Evolutionary conservation across 768 basidiomycete genomes (phyloP).

Genomic region (Chiua virens): DNA sequence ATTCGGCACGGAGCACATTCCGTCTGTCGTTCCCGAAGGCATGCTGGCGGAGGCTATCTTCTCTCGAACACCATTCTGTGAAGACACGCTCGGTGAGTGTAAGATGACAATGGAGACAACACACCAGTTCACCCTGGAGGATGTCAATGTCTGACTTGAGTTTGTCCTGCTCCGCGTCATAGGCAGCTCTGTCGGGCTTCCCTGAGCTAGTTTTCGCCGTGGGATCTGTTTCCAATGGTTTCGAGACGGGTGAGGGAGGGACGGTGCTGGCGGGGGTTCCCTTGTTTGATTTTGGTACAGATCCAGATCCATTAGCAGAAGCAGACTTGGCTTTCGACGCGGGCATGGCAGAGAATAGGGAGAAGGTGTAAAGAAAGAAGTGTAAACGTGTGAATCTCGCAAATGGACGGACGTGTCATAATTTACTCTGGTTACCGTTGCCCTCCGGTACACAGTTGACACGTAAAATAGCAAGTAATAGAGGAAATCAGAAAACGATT

Average conservation of each 20-base stretch:
- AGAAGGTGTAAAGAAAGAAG: slow-evolving; percentile 21
- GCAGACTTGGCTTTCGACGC: slow-evolving; percentile 57
- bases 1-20: slow-evolving; percentile 70
- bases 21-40: slow-evolving; percentile 70
- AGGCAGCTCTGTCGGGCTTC: slow-evolving; percentile 83
- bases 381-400: slow-evolving; percentile 20
- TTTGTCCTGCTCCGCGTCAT: slow-evolving; percentile 82
- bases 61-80: slow-evolving; percentile 67
- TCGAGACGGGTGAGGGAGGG: slow-evolving; percentile 28
- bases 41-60: slow-evolving; percentile 69
- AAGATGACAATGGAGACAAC: slow-evolving; percentile 32
- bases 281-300: slow-evolving; percentile 15
- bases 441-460: too few relatives aligned
- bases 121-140: slow-evolving; percentile 75
- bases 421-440: not conserved
- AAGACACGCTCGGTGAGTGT: slow-evolving; percentile 2
- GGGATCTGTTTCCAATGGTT: slow-evolving; percentile 19
- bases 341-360: slow-evolving; percentile 20
- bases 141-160: slow-evolving; percentile 83
- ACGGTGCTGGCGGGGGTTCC: slow-evolving; percentile 27
- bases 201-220: slow-evolving; percentile 36
- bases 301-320: slow-evolving; percentile 48
- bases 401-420: not conserved
- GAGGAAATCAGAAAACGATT: slow-evolving; percentile 53
- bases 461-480: too few relatives aligned